Base-by-base conservation (phyloP, 2,329 filamentous ascomycete species). In the Aspergillus ochraceus region DNA sequence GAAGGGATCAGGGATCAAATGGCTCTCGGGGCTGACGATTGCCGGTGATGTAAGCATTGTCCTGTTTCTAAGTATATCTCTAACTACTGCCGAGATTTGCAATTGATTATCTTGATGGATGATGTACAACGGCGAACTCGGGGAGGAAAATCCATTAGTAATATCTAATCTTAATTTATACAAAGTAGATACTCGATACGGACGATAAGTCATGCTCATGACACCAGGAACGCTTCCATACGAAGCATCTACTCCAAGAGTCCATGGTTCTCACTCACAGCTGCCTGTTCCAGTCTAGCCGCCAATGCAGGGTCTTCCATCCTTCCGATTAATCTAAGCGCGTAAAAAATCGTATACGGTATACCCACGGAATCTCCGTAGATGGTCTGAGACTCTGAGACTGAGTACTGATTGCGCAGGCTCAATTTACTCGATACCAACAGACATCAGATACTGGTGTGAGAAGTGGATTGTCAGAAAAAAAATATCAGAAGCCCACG, bases 221-320 rank as follows among this genome's bases (percentile, higher is more conserved):
- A 55, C 49, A 14, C 54, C 54, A 56, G 54, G 47, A 26, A 56
- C 36, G 36, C 36, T n/a, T 42, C 4, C 32, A 12, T 36, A 36
- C 14, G 11, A 12, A 39, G 32, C 10, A 5, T 6, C n/a, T 29
- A 29, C 26, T 29, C 26, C 26, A 2, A 8, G 26, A 29, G 26
- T 29, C 26, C 26, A 29, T 29, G 29, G 42, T 52, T 39, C 29
- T 26, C n/a, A 54, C 14, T 45, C 32, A 39, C 47, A 42, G 24
- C 57, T 52, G 24, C 57, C 57, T 1, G 4, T 54, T 59, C 14
- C 6, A 53, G 57, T 51, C 19, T 59, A 59, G 57, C n/a, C 22
- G 22, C n/a, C 30, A 42, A 55, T 51, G 57, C 52, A 59, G 57
- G 57, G 57, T 50, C 57, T 52, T 42, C 3, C 26, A 24, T 22